Base-by-base conservation (phyloP, 306 rosid species). In the Cucurbita moschata region DNA sequence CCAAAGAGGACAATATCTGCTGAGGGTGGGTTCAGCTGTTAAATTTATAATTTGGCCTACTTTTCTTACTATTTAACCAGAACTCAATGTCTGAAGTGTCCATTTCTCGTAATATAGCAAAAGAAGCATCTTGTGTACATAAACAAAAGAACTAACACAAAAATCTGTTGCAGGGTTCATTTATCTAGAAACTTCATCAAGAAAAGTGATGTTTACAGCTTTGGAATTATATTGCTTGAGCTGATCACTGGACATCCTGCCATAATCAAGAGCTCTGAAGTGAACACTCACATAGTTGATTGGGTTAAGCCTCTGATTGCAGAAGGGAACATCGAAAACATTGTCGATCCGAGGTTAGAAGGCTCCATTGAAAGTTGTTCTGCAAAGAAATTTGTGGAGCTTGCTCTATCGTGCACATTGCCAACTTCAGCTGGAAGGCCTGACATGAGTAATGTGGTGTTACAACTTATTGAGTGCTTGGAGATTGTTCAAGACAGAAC, bases 161-260 rank as follows among this genome's bases (percentile, higher is more conserved):
- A 66, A 46, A 40, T 16, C 21, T 0, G 12, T 40, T 69, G 58
- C 66, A 75, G 65, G 26, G 62, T 68, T 30, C 74, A 68, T 43
- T 30, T 43, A 7, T 69, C 76, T 0, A 43, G 69, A 35, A 75
- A 53, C 76, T 76, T 79, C 11, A 56, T 58, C 2, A 62, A 49
- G 26, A 79, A 76, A 26, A 75, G 82, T 61, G 82, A 79, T 35
- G 57, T 75, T 11, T 79, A 75, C 58, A 69, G 82, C 58, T 79
- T 75, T 52, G 82, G 82, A 21, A 60, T 79, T 26, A 73, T 79
- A 0, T 56, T 79, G 56, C 38, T 79, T 14, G 79, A 79, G 72
- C 23, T 79, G 44, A 50, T 79, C 62, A 75, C 76, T 6, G 82
- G 82, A 10, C 75, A 30, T 16, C 51, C 66, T 8, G 82, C 82